Percentiles rank a stretch among this genome's conserved stretches.
Evolutionary conservation across 2,329 filamentous ascomycete genomes (phyloP).

Genomic region (Cladosporium sp.): DNA sequence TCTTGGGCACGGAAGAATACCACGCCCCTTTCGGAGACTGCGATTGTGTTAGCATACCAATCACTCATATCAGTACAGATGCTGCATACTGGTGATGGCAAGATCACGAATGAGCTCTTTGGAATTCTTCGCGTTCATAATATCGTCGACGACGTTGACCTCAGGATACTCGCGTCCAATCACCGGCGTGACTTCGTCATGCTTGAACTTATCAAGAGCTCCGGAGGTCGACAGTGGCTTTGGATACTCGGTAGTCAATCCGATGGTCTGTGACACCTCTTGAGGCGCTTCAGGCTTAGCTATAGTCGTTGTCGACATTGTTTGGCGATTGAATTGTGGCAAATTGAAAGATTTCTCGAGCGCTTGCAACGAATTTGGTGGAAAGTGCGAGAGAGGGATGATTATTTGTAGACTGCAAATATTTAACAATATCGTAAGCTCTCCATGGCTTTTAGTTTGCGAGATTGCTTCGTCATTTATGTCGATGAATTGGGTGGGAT

Average conservation of each 20-base stretch:
- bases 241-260: background rate
- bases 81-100: slow-evolving; percentile 14
- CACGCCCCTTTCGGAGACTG: slow-evolving; percentile 23
- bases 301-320: slow-evolving; percentile 1
- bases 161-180: slow-evolving; percentile 21
- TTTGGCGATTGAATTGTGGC: no score
- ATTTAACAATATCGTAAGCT: background rate
- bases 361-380: no score
- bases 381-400: no score
- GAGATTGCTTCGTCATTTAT: no score
- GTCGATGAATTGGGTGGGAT: no score
- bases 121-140: slow-evolving; percentile 18
- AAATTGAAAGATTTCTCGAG: no score
- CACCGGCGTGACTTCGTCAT: slow-evolving; percentile 20
- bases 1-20: slow-evolving; percentile 28
- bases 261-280: background rate
- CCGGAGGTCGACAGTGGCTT: slow-evolving; percentile 45
- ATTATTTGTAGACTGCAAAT: background rate
- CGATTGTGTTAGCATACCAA: background rate
- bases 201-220: slow-evolving; percentile 18
- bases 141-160: slow-evolving; percentile 19
- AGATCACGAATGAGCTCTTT: slow-evolving; percentile 21
- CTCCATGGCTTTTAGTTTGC: no score
- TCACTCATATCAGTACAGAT: no score
- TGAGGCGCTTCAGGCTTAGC: background rate